A percentile compares a stretch with the other conserved stretches of the same genome.
These are phyloP conservation scores for Voacanga thouarsii DNA, from an alignment of 257 asterid species.

Conservation along the genomic window DNA sequence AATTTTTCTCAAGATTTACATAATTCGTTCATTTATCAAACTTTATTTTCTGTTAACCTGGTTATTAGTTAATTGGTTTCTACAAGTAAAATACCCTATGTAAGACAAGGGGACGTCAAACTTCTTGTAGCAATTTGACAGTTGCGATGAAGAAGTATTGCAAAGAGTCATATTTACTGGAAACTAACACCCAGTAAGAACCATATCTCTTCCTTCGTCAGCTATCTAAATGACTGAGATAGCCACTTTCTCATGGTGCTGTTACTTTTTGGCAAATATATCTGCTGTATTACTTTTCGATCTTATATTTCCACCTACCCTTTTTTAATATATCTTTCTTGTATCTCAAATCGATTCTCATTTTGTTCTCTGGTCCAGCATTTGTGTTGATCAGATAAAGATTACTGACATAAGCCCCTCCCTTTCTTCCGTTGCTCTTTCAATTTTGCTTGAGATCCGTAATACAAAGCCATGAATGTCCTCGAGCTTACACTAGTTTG, in stretches of 20 bases:
- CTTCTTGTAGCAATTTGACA: not conserved
- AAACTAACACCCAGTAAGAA: not conserved
- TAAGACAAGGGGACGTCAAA: not conserved
- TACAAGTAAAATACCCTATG: too few species aligned
- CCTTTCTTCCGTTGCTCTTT: not conserved
- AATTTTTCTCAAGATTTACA: too few species aligned
- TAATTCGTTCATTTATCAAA: too few species aligned
- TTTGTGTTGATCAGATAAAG: not conserved
- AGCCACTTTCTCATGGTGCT: not conserved
- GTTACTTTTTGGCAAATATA: not conserved
- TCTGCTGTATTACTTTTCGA: not conserved
- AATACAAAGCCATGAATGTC: not conserved
- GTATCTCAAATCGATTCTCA: not conserved
- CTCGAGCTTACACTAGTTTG: not conserved
- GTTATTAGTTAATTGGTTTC: too few species aligned
- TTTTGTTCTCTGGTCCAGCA: not conserved
- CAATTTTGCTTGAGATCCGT: not conserved
- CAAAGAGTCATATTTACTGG: not conserved
- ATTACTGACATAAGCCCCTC: not conserved
- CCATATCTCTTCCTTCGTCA: not conserved
- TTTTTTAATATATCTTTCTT: not conserved
- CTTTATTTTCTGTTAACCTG: too few species aligned
- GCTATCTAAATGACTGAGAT: not conserved
- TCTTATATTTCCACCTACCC: not conserved
- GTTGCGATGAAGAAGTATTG: not conserved